phyloP scores from a whole-genome alignment of 495 filamentous ascomycete genomes.

The Cenococcum geophilum region DNA sequence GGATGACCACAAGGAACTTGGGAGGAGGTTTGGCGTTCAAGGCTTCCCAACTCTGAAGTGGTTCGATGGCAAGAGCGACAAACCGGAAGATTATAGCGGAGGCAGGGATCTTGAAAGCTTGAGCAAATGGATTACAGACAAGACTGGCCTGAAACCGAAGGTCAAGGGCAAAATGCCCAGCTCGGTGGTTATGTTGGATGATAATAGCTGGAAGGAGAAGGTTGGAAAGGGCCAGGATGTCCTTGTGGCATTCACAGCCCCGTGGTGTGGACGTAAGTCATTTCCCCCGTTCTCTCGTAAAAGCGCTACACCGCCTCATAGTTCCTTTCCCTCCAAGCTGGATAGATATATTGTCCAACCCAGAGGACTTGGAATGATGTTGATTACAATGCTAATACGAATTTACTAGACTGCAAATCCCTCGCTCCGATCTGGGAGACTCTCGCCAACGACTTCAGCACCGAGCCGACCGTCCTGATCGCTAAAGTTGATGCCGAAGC shows the following conservation, averaged over 20 bases:
- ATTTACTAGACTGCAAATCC: constrained; percentile 80
- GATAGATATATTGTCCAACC: too few species aligned
- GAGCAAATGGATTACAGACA: constrained; percentile 71
- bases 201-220: constrained; percentile 65
- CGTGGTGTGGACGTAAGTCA: constrained; percentile 92
- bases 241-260: constrained; percentile 91
- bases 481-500: constrained; percentile 94
- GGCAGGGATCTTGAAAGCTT: constrained; percentile 85
- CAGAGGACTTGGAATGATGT: too few species aligned
- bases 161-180: constrained; percentile 64
- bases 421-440: constrained; percentile 89
- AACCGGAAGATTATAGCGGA: constrained; percentile 76
- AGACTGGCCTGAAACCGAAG: constrained; percentile 77
- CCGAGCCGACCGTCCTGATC: constrained; percentile 70
- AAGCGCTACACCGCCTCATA: too few species aligned
- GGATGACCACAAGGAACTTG: constrained; percentile 76
- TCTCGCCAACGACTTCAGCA: constrained; percentile 73
- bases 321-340: too few species aligned
- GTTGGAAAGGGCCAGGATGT: constrained; percentile 86
- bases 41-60: constrained; percentile 97
- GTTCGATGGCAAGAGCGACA: constrained; percentile 95
- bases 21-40: constrained; percentile 77
- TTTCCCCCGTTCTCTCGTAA: not conserved
- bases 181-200: constrained; percentile 71
- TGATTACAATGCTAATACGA: constrained; percentile 30